Evolutionary conservation across 163 green algal species (phyloP), one percentile per base, ranked within the genome.

Genomic region (Scenedesmus sp.): DNA sequence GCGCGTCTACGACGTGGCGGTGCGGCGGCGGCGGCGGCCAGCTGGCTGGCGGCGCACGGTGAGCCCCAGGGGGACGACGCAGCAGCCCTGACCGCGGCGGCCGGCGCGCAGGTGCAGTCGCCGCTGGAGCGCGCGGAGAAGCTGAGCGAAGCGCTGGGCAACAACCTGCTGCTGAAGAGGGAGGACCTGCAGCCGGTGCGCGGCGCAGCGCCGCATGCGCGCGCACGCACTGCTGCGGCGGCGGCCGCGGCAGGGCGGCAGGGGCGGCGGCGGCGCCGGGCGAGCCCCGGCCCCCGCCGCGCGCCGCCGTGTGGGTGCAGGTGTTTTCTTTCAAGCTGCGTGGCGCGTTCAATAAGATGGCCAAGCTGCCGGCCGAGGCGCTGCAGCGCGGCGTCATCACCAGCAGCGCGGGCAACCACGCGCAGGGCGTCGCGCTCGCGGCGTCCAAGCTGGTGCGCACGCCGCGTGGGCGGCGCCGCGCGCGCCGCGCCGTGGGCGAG

Each of bases 331-430:
- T 99, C 91, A 99, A 99, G 90, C 84, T 99, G 65, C 87, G 96
- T 2, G 96, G 96, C 0, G 96, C 96, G 0, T 99, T 96, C 91
- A 99, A 99, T 87, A 97, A 97, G 84, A 98, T 99, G 94, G 89
- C 94, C 29, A 90, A 90, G 65, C 84, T 99, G 60, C 87, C 86
- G 0, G 36, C 79, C 3, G 91, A 98, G 78, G 82, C 93, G 74
- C 85, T 94, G 33, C 80, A 80, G 15, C 85, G 84, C 1, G 96
- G 96, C 17, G 95, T 99, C 50, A 98, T 99, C 84, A 96, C 89
- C 83, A 95, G 90, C 53, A 95, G 86, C 0, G 96, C 96, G 15
- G 96, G 96, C 42, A 99, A 99, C 87, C 96, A 99, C 84, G 96
- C 96, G 13, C 96, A 99, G 87, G 96, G 96, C 20, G 96, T 99